Evolutionary conservation across 139 green algal genomes (phyloP), one percentile per base, ranked within the genome.

Genomic region (Axilococcus clingmanii): DNA sequence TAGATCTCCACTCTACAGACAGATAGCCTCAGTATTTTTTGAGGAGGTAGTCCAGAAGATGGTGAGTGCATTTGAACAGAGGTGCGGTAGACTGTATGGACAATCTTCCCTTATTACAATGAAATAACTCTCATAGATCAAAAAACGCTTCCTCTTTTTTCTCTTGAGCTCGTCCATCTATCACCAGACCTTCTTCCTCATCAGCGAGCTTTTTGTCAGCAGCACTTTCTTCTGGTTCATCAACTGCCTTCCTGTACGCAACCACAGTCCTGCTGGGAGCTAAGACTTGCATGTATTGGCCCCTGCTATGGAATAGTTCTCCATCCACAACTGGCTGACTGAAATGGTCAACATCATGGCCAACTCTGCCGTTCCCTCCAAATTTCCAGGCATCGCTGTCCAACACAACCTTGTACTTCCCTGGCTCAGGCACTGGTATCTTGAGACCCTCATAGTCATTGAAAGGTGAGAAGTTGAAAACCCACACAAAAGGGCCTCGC

Each of bases 401-500:
- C n/a, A 98, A 65, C 15, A 68, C 75, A 19, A 94, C 67, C 3
- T 66, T 55, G 68, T 90, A 98, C 65, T 88, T 91, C 40, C 91
- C 85, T 3, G 72, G 59, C 45, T 72, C 55, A 4, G 67, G 66
- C 11, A 77, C 77, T 6, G 79, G 82, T 22, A 92, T 57, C 44
- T 57, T 7, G 28, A 72, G 38, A 4, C 72, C 79, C 41, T 91
- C 79, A 50, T 91, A 89, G 46, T 48, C 57, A 19, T 77, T 61
- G 34, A 24, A 62, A 33, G 85, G 75, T 17, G 72, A 77, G 54
- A 93, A 97, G 74, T 97, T 98, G 77, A 97, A 96, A 16, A 98
- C 85, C 47, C 88, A 97, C 19, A 98, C 41, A 30, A 97, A 74
- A 1, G 81, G 72, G 6, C 89, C 89, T 7, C 91, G 76, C 82